A percentile compares a stretch with the other conserved stretches of the same genome.
phyloP scores from a whole-genome alignment of 495 filamentous ascomycete genomes.

The Saxophila tyrrhenica region DNA sequence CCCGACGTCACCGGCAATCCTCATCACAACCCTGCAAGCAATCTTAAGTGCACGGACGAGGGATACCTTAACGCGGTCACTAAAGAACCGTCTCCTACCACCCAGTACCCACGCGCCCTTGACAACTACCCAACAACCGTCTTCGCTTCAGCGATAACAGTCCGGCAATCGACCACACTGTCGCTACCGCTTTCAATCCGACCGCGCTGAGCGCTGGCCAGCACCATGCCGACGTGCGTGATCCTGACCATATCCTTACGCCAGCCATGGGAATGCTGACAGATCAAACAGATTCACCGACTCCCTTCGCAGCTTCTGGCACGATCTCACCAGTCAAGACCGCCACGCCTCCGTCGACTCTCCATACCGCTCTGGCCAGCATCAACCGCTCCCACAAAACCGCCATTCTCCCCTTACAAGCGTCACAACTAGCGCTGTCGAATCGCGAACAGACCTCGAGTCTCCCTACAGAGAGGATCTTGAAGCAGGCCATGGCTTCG shows the following conservation, averaged over 20 bases:
- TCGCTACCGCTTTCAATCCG: too few relatives aligned
- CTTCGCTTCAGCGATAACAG: too few relatives aligned
- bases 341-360: slow-evolving; percentile 37
- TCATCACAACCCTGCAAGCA: too few relatives aligned
- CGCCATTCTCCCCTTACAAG: slow-evolving; percentile 30
- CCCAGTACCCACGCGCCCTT: too few relatives aligned
- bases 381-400: slow-evolving; percentile 30
- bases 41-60: too few relatives aligned
- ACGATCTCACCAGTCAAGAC: slow-evolving; percentile 28
- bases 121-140: too few relatives aligned
- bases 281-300: slow-evolving; percentile 2
- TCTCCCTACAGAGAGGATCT: slow-evolving; percentile 56
- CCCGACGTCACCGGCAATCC: too few relatives aligned
- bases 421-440: slow-evolving; percentile 57
- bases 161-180: not conserved
- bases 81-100: too few relatives aligned
- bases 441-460: slow-evolving; percentile 35
- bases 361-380: slow-evolving; percentile 31
- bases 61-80: too few relatives aligned
- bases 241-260: not conserved
- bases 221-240: not conserved
- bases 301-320: slow-evolving; percentile 13
- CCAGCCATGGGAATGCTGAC: too few relatives aligned
- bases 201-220: not conserved
- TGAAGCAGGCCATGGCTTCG: slow-evolving; percentile 39